phyloP scores from a whole-genome alignment of 2,329 filamentous ascomycete genomes.

The Talaromyces piceae region DNA sequence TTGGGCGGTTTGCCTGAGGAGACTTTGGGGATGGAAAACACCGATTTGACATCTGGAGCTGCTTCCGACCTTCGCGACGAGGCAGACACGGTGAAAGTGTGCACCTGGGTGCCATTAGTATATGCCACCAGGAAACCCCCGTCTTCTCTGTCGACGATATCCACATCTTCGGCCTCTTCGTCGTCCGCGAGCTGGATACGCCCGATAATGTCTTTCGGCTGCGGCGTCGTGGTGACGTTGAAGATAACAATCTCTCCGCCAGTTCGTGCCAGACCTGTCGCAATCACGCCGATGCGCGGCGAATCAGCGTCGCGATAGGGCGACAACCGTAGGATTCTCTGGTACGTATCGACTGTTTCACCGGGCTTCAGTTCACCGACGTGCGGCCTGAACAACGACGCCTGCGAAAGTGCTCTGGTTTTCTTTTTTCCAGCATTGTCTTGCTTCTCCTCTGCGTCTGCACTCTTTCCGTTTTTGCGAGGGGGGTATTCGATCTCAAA shows the following conservation, averaged over 20 bases:
- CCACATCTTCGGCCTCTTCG: slow-evolving; percentile 46
- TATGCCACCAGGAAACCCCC: slow-evolving; percentile 64
- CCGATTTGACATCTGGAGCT: slow-evolving; percentile 23
- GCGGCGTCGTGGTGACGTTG: slow-evolving; percentile 53
- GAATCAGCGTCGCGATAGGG: slow-evolving; percentile 46
- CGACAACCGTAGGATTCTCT: slow-evolving; percentile 51
- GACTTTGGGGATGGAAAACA: slow-evolving; percentile 35
- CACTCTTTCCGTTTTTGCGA: slow-evolving; percentile 27
- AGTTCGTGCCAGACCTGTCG: slow-evolving; percentile 67
- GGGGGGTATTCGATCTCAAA: slow-evolving; percentile 56
- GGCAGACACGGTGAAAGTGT: slow-evolving; percentile 51
- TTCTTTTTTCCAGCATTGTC: slow-evolving; percentile 13
- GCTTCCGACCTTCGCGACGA: slow-evolving; percentile 41
- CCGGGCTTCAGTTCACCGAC: slow-evolving; percentile 20
- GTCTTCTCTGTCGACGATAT: slow-evolving; percentile 27
- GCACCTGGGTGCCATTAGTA: slow-evolving; percentile 69
- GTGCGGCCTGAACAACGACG: slow-evolving; percentile 43
- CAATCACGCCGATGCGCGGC: slow-evolving; percentile 65
- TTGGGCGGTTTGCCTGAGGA: slow-evolving; percentile 38
- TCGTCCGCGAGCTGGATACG: slow-evolving; percentile 44
- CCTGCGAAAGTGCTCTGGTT: slow-evolving; percentile 43
- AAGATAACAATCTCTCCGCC: slow-evolving; percentile 79
- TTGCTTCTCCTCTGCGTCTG: slow-evolving; percentile 16
- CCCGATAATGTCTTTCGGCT: slow-evolving; percentile 46
- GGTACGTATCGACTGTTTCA: slow-evolving; percentile 48